Evolutionary conservation across 441 rosid genomes (phyloP).

Genomic region (Eutrema salsugineum): DNA sequence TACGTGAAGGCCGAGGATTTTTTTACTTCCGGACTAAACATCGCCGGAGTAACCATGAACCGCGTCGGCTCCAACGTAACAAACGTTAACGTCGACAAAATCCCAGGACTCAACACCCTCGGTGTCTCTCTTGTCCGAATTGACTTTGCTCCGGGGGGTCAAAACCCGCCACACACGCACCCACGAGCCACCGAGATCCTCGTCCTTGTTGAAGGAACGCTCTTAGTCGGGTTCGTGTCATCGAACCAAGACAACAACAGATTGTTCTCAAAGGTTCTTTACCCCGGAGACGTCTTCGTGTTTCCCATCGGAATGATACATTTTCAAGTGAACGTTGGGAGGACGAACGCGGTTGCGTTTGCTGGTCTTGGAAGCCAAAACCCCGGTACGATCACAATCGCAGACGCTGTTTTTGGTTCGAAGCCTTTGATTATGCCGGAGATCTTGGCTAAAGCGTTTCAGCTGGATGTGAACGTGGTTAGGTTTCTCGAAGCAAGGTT

Average conservation of each 20-base stretch:
- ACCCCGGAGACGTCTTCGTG: conserved; percentile 51
- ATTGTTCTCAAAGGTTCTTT: conserved; percentile 40
- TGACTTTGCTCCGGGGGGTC: conserved; percentile 43
- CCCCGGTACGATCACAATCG: conserved; percentile 40
- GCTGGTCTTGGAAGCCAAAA: conserved; percentile 51
- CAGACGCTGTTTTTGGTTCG: conserved; percentile 43
- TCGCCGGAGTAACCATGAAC: conserved; percentile 36
- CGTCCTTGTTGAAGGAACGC: conserved; percentile 37
- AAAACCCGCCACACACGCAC: conserved; percentile 53
- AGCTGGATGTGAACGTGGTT: conserved; percentile 35
- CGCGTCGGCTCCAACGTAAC: conserved; percentile 43
- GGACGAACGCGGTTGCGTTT: conserved; percentile 39
- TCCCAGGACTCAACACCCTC: conserved; percentile 53
- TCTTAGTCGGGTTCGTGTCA: conserved; percentile 49
- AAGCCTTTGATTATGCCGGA: conserved; percentile 38
- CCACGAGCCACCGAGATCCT: conserved; percentile 47
- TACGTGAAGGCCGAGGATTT: conserved; percentile 42
- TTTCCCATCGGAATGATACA: conserved; percentile 56
- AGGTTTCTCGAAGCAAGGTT: conserved; percentile 30
- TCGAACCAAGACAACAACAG: conserved; percentile 42
- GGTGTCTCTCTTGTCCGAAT: conserved; percentile 47
- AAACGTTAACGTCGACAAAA: conserved; percentile 27
- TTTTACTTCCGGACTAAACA: conserved; percentile 40
- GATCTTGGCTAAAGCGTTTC: conserved; percentile 42
- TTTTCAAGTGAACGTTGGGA: conserved; percentile 49